A percentile compares a stretch with the other conserved stretches of the same genome.
These are phyloP conservation scores for Silene coronaria DNA, from an alignment of 179 eudicot species.

Conservation along the genomic window DNA sequence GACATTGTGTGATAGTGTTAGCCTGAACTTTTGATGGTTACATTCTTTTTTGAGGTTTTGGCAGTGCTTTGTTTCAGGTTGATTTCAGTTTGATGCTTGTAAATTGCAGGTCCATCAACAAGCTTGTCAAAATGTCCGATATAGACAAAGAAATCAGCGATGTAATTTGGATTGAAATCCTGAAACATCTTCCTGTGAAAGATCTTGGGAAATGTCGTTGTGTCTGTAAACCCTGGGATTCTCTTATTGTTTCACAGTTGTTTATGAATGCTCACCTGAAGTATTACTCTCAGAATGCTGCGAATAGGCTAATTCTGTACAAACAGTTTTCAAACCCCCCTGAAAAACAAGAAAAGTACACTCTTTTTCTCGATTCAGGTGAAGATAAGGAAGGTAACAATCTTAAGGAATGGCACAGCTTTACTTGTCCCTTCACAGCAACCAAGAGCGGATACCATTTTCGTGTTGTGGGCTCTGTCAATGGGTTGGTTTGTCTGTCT, in stretches of 20 bases:
- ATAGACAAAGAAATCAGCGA: background rate
- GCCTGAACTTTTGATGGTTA: too few relatives aligned
- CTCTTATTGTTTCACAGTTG: constrained; percentile 4
- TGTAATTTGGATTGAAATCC: constrained; percentile 11
- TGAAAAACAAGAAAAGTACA: background rate
- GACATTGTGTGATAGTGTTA: too few relatives aligned
- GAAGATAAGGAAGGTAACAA: background rate
- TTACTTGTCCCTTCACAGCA: background rate
- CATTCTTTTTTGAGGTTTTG: too few relatives aligned
- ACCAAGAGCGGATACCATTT: background rate
- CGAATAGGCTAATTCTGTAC: background rate
- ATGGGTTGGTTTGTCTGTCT: constrained; percentile 22
- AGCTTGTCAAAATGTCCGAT: constrained; percentile 10
- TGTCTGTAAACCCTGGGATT: constrained; percentile 19
- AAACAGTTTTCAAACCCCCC: background rate
- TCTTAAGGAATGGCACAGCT: background rate
- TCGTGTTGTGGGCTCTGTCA: background rate
- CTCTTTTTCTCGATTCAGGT: background rate
- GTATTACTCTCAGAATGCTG: constrained; percentile 5
- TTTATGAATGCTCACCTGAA: constrained; percentile 15
- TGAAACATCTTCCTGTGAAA: constrained; percentile 18
- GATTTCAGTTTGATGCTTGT: too few relatives aligned
- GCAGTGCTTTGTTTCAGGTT: too few relatives aligned
- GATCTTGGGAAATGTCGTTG: constrained; percentile 14
- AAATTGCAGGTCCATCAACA: too few relatives aligned